Percentiles rank a stretch among this genome's conserved stretches.
These are phyloP conservation scores for Penicillium sp. DNA, from an alignment of 2,329 filamentous ascomycete genomes.

Conservation along the genomic window DNA sequence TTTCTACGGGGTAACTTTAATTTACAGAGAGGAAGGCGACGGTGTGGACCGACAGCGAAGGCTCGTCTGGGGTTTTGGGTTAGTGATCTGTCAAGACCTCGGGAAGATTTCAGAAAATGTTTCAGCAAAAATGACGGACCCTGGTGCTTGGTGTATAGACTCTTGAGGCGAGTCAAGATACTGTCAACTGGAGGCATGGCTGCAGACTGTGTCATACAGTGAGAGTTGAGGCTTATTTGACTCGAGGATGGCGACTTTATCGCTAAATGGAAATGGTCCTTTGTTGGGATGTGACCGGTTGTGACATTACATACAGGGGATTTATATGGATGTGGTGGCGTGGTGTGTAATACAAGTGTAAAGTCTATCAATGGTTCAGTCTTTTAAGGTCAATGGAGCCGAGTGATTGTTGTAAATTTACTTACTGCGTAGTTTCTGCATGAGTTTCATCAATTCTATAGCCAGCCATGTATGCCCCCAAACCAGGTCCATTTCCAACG, in stretches of 20 bases:
- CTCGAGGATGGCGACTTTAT: not conserved
- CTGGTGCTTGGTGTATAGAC: constrained; percentile 30
- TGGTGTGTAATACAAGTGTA: not conserved
- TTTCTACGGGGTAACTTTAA: not conserved
- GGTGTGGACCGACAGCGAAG: constrained; percentile 34
- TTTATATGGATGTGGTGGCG: not conserved
- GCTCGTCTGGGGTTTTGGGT: constrained; percentile 27
- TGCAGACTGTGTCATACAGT: not conserved
- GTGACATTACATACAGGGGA: not conserved
- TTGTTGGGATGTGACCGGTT: not conserved
- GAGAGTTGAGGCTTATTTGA: not conserved
- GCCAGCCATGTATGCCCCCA: not conserved
- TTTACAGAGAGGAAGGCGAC: constrained; percentile 39
- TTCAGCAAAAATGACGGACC: constrained; percentile 18
- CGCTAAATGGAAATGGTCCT: not conserved
- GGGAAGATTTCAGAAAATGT: not conserved
- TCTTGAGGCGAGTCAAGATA: constrained; percentile 31
- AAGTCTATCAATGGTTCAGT: not conserved
- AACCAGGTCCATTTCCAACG: not conserved
- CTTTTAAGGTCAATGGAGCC: not conserved
- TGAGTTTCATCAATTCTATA: not conserved
- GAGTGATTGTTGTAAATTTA: no score
- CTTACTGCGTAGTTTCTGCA: no score
- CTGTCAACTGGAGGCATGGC: constrained; percentile 32
- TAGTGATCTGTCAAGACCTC: constrained; percentile 8